Percentiles rank a stretch among this genome's conserved stretches.
Evolutionary conservation across 176 grass and related monocot species (phyloP).

Genomic region (Alopecurus myosuroides): DNA sequence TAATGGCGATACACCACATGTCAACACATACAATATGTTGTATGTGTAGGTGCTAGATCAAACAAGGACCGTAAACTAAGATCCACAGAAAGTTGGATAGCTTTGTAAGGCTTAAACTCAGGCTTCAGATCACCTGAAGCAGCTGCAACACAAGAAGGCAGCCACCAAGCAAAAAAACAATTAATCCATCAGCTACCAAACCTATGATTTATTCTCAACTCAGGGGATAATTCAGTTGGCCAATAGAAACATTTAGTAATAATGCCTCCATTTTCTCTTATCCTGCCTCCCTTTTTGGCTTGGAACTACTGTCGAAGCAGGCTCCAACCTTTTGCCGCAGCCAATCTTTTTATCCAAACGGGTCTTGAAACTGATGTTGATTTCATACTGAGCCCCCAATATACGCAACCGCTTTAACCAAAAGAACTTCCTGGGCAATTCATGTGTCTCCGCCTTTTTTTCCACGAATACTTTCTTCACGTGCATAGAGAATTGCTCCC

Average conservation of each 20-base stretch:
- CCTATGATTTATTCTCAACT: background rate
- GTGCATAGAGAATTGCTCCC: constrained; percentile 53
- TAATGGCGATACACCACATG: background rate
- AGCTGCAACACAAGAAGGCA: background rate
- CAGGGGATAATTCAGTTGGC: background rate
- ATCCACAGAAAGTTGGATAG: background rate
- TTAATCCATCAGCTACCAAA: background rate
- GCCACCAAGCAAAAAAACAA: background rate
- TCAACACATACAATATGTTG: background rate
- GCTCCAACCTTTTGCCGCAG: background rate
- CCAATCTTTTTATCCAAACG: constrained; percentile 33
- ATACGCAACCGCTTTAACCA: constrained; percentile 47
- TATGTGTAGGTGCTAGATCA: background rate
- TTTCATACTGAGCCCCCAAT: constrained; percentile 48
- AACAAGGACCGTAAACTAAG: background rate
- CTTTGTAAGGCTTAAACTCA: background rate
- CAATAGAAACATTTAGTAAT: background rate
- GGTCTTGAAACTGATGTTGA: constrained; percentile 46
- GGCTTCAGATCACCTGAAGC: background rate
- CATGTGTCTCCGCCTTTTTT: constrained; percentile 7
- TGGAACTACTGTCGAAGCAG: background rate
- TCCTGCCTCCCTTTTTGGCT: background rate
- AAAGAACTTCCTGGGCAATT: constrained; percentile 48
- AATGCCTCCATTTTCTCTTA: background rate
- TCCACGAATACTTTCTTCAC: constrained; percentile 46